Evolutionary conservation across 2,329 filamentous ascomycete genomes (phyloP).

Genomic region (Thelonectria discophora): DNA sequence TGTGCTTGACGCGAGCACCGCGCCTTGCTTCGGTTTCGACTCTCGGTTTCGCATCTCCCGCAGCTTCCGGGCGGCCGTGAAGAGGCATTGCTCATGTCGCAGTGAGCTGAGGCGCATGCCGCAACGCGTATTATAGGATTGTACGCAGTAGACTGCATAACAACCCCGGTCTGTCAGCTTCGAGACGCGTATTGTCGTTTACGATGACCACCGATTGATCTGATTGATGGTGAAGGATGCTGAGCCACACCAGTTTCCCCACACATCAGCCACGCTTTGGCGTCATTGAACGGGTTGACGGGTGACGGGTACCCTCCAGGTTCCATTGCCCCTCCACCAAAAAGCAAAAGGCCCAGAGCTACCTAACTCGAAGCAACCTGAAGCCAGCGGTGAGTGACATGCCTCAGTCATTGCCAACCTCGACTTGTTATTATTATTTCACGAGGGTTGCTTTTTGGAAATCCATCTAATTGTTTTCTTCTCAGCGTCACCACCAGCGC

Average conservation of each 20-base stretch:
- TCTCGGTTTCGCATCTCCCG: conserved; percentile 6
- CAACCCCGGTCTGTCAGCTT: neutral
- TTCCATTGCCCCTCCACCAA: conserved; percentile 16
- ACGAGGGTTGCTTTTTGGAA: conserved; percentile 4
- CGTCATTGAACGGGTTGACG: conserved; percentile 11
- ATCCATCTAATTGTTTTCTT: conserved; percentile 4
- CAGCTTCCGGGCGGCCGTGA: conserved; percentile 12
- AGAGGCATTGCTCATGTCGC: conserved; percentile 4
- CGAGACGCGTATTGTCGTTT: neutral
- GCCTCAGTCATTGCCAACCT: conserved; percentile 12
- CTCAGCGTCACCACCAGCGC: no score
- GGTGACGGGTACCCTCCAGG: neutral
- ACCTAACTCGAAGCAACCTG: conserved; percentile 4
- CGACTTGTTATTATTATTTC: conserved; percentile 6
- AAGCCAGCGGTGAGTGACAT: conserved; percentile 24
- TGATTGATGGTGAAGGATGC: no score
- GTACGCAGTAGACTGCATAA: neutral
- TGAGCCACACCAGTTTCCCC: conserved; percentile 9
- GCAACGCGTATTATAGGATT: neutral
- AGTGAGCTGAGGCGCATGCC: conserved; percentile 13
- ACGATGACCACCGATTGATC: neutral
- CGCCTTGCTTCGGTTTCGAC: no score
- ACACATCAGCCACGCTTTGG: conserved; percentile 22
- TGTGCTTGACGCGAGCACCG: neutral
- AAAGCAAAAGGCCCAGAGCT: conserved; percentile 12